Evolutionary conservation across 441 rosid genomes (phyloP), one percentile per base, ranked within the genome.

Genomic region (Jatropha podagrica): DNA sequence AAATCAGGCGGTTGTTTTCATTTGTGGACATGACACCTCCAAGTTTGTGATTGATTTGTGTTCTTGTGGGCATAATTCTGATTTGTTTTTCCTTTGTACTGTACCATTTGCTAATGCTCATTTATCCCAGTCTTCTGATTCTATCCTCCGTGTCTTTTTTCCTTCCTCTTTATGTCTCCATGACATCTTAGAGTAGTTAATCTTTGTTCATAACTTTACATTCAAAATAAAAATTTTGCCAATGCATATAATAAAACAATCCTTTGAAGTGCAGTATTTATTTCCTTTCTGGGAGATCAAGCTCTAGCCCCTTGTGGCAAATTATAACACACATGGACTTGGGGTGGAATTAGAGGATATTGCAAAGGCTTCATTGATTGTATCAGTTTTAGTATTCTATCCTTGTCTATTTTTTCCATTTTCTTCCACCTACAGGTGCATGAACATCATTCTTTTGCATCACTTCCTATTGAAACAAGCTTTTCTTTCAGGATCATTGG

Each of bases 401-500:
- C 46, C 6, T 62, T 13, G 6, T 13, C 55, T 68, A 42, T 23
- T 55, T 51, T 37, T 51, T 37, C 20, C 7, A 4, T 37, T 27
- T 65, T 54, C 51, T 66, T 66, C 46, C 58, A 26, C 6, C 2
- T 58, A 11, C 60, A n/a, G 17, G 5, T 32, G n/a, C 9, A 63
- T 37, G 55, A n/a, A 20, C 54, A 14, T 62, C 40, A 20, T 52
- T 60, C 14, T 55, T 69, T 11, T 55, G 14, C 23, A 1, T 65
- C 26, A 52, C 41, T 64, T 55, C 20, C 56, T 66, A 18, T 67
- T 65, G 67, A 60, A 26, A 62, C 18, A 3, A 74, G 37, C 51
- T 46, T 17, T 54, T 42, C 66, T 40, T 76, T 69, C 90, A 96
- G 99, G 95, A 69, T 81, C 93, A 64, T 65, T 87, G 77, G 97